Evolutionary conservation across 257 asterid species (phyloP).

Genomic region (Cinchona pubescens): DNA sequence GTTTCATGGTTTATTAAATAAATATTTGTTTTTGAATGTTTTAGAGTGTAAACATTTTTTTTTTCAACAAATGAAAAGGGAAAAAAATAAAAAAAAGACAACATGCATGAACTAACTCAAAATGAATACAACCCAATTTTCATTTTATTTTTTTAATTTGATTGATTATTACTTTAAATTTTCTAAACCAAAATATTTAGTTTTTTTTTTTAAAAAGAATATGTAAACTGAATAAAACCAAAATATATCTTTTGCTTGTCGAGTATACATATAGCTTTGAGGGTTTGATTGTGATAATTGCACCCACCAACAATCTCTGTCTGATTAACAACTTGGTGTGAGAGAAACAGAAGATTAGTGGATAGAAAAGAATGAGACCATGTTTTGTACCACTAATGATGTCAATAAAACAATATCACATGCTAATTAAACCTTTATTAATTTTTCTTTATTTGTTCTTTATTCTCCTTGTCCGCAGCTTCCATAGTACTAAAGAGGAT

Average conservation of each 20-base stretch:
- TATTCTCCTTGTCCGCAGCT: background rate
- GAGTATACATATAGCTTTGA: background rate
- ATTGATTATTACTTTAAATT: too few relatives aligned
- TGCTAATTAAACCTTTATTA: background rate
- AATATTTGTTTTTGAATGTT: too few relatives aligned
- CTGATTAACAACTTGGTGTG: background rate
- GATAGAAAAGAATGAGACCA: constrained; percentile 5
- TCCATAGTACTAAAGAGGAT: background rate
- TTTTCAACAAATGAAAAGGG: too few relatives aligned
- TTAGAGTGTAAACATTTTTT: too few relatives aligned
- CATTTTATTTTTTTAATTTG: too few relatives aligned
- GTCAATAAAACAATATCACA: background rate
- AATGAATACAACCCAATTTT: too few relatives aligned
- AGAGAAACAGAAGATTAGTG: background rate
- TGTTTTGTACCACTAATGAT: background rate
- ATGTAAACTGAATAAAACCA: too few relatives aligned
- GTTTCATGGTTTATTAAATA: too few relatives aligned
- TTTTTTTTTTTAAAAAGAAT: too few relatives aligned
- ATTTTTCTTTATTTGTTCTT: background rate
- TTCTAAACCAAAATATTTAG: too few relatives aligned
- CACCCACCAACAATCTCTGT: background rate
- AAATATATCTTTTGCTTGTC: background rate
- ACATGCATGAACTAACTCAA: too few relatives aligned
- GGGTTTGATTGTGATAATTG: constrained; percentile 1
- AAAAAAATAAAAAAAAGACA: too few relatives aligned